Percentiles rank a stretch among this genome's conserved stretches.
These are phyloP conservation scores for Aspergillus puulaauensis DNA, from an alignment of 2,329 filamentous ascomycete species.

Conservation along the genomic window DNA sequence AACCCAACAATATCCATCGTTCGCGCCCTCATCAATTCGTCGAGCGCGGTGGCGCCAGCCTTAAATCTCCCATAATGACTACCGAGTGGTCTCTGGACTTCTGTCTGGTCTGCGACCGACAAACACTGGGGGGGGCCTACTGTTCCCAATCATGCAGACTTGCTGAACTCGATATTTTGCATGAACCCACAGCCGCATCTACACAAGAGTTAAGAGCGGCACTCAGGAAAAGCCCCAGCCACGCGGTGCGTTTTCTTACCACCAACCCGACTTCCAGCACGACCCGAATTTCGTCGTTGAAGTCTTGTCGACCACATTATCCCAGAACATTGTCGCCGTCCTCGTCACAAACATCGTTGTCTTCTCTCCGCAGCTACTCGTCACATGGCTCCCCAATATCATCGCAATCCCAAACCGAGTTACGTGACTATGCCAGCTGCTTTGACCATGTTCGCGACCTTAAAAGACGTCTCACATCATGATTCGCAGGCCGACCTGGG, in stretches of 20 bases:
- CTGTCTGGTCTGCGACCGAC: conserved; percentile 90
- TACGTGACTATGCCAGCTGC: conserved; percentile 81
- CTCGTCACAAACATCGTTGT: conserved; percentile 80
- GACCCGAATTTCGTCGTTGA: conserved; percentile 15
- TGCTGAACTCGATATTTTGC: conserved; percentile 73
- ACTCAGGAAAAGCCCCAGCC: conserved; percentile 49
- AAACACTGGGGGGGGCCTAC: conserved; percentile 78
- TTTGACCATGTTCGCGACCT: conserved; percentile 75
- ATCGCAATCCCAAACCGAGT: conserved; percentile 73
- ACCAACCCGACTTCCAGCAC: conserved; percentile 16
- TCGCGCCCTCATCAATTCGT: not conserved
- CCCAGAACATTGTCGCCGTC: conserved; percentile 52
- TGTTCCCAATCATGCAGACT: conserved; percentile 91
- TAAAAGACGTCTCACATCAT: conserved; percentile 40
- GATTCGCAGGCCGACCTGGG: not conserved
- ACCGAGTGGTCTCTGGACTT: conserved; percentile 79
- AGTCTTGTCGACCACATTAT: conserved; percentile 18
- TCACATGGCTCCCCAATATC: conserved; percentile 60
- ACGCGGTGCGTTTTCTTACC: conserved; percentile 17
- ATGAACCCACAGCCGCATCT: not conserved
- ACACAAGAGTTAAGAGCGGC: not conserved
- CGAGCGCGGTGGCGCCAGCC: not conserved
- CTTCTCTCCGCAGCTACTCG: conserved; percentile 68
- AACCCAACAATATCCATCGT: not conserved
- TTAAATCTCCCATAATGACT: conserved; percentile 27